Evolutionary conservation across 306 rosid species (phyloP).

Genomic region (Quercus parvula): DNA sequence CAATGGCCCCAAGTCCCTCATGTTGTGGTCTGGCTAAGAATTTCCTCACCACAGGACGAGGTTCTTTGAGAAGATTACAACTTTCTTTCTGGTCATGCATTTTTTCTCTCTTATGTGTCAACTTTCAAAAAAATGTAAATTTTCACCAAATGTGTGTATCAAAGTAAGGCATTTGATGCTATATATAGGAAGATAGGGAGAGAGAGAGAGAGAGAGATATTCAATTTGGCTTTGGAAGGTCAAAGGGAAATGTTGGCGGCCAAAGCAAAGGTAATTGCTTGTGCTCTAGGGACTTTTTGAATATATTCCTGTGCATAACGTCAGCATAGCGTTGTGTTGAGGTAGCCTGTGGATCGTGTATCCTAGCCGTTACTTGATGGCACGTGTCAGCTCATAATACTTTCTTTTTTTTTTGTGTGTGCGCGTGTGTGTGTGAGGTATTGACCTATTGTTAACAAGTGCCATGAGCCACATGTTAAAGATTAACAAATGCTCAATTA

Average conservation of each 20-base stretch:
- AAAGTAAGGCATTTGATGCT: conserved; percentile 15
- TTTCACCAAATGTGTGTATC: conserved; percentile 24
- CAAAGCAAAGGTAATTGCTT: conserved; percentile 34
- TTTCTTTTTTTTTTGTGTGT: no score
- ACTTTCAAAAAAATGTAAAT: background rate
- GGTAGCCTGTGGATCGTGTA: conserved; percentile 9
- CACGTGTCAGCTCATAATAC: conserved; percentile 9
- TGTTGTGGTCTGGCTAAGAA: conserved; percentile 89
- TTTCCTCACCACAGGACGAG: conserved; percentile 68
- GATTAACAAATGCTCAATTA: no score
- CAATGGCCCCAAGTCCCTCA: conserved; percentile 94
- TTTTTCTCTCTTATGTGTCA: background rate
- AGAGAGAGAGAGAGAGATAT: background rate
- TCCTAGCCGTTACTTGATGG: conserved; percentile 26
- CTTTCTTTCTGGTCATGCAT: conserved; percentile 46
- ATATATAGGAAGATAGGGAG: conserved; percentile 25
- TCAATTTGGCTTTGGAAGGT: conserved; percentile 23
- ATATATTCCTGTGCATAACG: conserved; percentile 24
- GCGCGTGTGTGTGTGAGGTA: no score
- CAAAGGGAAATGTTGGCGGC: conserved; percentile 41
- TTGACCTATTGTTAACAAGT: no score
- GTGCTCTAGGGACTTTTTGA: conserved; percentile 21
- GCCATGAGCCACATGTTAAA: no score
- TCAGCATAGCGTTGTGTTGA: conserved; percentile 66
- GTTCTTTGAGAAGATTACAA: conserved; percentile 28